phyloP scores from a whole-genome alignment of 805 yeast genomes.

The Ogataea sp. region DNA sequence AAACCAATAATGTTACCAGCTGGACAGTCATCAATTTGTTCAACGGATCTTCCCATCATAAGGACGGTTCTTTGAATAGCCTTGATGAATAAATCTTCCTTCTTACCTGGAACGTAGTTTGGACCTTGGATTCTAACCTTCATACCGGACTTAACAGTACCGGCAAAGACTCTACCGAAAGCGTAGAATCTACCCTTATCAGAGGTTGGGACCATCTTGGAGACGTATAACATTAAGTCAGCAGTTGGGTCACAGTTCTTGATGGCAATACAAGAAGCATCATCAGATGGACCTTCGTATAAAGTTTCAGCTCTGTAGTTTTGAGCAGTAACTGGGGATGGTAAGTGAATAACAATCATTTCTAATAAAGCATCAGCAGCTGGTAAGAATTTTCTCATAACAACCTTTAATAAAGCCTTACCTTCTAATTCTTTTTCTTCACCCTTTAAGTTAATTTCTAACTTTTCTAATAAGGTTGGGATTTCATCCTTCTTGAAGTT shows the following conservation, averaged over 20 bases:
- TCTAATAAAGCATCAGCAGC: constrained; percentile 99
- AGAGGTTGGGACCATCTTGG: constrained; percentile 99
- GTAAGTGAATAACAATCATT: constrained; percentile 97
- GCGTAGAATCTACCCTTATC: constrained; percentile 99
- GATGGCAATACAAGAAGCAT: constrained; percentile 83
- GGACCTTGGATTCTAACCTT: constrained; percentile 99
- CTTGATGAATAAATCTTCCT: constrained; percentile 95
- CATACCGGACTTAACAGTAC: constrained; percentile 98
- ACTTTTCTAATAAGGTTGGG: constrained; percentile 84
- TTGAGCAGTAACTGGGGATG: constrained; percentile 99
- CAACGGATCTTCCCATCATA: constrained; percentile 99
- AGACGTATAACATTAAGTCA: constrained; percentile 97
- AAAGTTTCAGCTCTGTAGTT: constrained; percentile 97
- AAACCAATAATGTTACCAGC: constrained; percentile 99
- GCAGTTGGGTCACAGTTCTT: constrained; percentile 98
- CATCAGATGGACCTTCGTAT: constrained; percentile 98
- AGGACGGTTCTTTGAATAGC: constrained; percentile 98
- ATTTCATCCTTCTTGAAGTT: constrained; percentile 98
- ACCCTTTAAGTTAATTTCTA: constrained; percentile 87
- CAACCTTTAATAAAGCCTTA: constrained; percentile 95
- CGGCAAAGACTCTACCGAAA: constrained; percentile 99
- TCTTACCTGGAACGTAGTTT: constrained; percentile 97
- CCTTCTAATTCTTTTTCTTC: constrained; percentile 99
- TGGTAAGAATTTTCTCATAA: constrained; percentile 99
- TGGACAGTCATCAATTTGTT: constrained; percentile 98